Evolutionary conservation across 108 stramenopile genomes (phyloP).

Genomic region (Skeletonema potamos): DNA sequence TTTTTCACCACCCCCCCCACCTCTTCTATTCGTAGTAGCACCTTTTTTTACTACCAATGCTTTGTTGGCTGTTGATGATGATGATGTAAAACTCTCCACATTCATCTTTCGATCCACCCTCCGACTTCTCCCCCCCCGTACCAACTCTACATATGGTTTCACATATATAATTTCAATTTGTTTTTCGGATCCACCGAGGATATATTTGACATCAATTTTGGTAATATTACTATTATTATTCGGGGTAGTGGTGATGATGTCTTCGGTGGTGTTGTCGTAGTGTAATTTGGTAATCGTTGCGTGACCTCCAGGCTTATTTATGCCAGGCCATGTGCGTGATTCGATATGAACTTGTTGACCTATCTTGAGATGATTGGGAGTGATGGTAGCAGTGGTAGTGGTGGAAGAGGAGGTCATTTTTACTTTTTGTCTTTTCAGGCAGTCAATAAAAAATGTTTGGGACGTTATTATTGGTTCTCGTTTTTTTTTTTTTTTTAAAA

Average conservation of each 20-base stretch:
- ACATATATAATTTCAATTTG: slow-evolving; percentile 13
- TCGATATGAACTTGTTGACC: slow-evolving; percentile 9
- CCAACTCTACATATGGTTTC: not conserved
- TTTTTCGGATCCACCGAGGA: slow-evolving; percentile 11
- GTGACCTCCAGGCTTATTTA: slow-evolving; percentile 24
- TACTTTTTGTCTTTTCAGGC: too few species aligned
- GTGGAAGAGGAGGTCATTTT: not conserved
- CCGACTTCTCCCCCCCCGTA: not conserved
- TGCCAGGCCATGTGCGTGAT: slow-evolving; percentile 30
- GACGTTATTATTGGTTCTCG: too few species aligned
- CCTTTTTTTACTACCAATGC: not conserved
- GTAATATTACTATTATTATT: not conserved
- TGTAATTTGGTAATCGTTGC: slow-evolving; percentile 2
- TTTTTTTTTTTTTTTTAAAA: too few species aligned
- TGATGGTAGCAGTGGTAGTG: not conserved
- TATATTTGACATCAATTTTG: slow-evolving; percentile 11
- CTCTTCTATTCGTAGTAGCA: not conserved
- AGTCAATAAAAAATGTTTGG: too few species aligned
- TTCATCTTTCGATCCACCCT: slow-evolving; percentile 4
- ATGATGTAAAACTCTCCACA: not conserved
- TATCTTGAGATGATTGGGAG: not conserved
- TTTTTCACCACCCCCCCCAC: too few species aligned
- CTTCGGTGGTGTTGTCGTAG: not conserved
- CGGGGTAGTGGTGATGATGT: too few species aligned
- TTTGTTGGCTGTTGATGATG: too few species aligned